Conservation (phyloP, 2,329 filamentous ascomycete species). For the Phialophora chinensis region DNA sequence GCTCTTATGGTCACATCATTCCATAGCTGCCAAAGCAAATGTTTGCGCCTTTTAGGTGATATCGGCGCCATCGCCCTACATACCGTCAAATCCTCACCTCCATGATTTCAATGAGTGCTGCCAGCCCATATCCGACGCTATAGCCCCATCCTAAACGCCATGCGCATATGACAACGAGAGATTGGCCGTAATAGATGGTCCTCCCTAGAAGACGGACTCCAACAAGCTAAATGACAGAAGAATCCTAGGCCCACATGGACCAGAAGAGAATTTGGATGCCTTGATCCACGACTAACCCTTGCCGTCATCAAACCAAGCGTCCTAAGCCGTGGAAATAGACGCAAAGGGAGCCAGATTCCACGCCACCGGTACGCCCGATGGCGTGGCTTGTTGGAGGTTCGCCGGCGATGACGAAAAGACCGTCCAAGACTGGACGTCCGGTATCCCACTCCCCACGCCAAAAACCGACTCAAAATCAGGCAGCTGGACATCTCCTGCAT, state of each 20-base stretch:
- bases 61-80: not conserved
- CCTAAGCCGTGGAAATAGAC: slow-evolving; percentile 1
- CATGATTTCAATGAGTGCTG: not conserved
- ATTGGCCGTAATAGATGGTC: not conserved
- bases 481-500: not conserved
- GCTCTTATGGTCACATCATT: not conserved
- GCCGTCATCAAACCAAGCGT: not conserved
- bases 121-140: not conserved
- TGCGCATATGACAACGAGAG: not conserved
- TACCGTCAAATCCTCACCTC: not conserved
- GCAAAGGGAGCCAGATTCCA: not conserved
- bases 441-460: not conserved
- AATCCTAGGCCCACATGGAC: not conserved
- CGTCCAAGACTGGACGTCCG: not conserved
- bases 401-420: not conserved
- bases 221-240: not conserved
- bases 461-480: not conserved
- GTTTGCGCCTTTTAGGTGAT: not conserved
- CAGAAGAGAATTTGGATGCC: not conserved
- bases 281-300: not conserved
- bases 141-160: not conserved
- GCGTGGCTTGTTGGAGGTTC: not conserved
- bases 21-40: not conserved
- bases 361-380: not conserved
- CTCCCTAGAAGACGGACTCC: not conserved